Evolutionary conservation across 306 rosid genomes (phyloP), one percentile per base, ranked within the genome.

Genomic region (Spatholobus suberectus): DNA sequence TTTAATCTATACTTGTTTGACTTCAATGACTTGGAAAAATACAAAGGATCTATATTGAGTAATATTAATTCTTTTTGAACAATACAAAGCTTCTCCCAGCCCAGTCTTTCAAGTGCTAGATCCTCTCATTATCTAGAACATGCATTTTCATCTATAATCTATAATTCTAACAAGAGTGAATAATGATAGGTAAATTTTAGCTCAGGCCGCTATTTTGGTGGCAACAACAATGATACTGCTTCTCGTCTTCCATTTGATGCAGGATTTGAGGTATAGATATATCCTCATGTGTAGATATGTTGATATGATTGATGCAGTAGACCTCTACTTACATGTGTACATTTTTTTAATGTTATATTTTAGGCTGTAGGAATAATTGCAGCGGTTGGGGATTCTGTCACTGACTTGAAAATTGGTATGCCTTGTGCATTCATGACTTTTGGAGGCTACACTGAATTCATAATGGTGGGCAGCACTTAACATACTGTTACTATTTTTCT

Each of bases 301-400:
- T 37, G 20, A 76, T 59, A 58, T 66, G 59, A 67, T 44, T 57
- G 29, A 59, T 81, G 81, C 81, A 38, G 59, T 20, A 55, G 51
- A 67, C 78, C 17, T 32, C 41, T 84, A 47, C 83, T 46, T 73
- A 58, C 75, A 18, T 18, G 73, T 72, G 61, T 65, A 65, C 70
- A 57, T 71, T 41, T 57, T 71, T 63, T 67, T 44, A 24, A 41
- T 81, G 82, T 57, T 41, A 44, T 79, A 70, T 83, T 86, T 82
- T 89, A 96, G 99, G 92, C 90, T 23, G 99, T 96, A 66, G 99
- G 99, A 55, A 85, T 93, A 90, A 87, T 96, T 87, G 96, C 94
- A 26, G 97, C 97, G 69, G 86, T 92, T 29, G 98, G 99, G 66
- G 92, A 92, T 75, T 89, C 92, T 77, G 97, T 93, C 52, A 79